phyloP scores from a whole-genome alignment of 192 early-diverging fungal genomes.

The Coemansia sp. region DNA sequence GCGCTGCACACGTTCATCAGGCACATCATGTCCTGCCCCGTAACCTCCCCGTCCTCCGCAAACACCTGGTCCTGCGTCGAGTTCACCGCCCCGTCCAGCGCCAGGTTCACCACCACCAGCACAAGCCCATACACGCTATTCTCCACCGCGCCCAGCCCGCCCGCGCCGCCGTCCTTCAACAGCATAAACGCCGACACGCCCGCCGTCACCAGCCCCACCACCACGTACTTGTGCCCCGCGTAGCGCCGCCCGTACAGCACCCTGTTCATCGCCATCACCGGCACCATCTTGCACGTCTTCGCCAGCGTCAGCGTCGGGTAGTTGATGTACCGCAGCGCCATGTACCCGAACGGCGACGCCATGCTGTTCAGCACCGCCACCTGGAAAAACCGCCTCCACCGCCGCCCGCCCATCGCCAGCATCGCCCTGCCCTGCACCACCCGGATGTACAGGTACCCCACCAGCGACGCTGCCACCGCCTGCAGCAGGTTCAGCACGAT shows the following conservation, averaged over 20 bases:
- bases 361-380: conserved; percentile 72
- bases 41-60: conserved; percentile 64
- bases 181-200: conserved; percentile 96
- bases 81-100: conserved; percentile 93
- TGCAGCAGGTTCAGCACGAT: conserved; percentile 91
- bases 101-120: conserved; percentile 80
- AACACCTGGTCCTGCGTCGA: conserved; percentile 96
- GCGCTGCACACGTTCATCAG: conserved; percentile 88
- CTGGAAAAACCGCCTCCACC: conserved; percentile 66
- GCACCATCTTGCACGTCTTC: conserved; percentile 95
- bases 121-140: conserved; percentile 78
- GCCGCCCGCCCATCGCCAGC: conserved; percentile 41
- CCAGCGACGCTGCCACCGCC: conserved; percentile 69
- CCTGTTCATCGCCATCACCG: conserved; percentile 94
- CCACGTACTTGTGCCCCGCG: conserved; percentile 83
- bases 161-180: conserved; percentile 54
- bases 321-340: conserved; percentile 89
- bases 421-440: conserved; percentile 51
- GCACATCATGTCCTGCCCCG: conserved; percentile 96
- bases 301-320: conserved; percentile 97
- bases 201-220: conserved; percentile 81
- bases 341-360: conserved; percentile 92
- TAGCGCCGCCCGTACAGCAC: conserved; percentile 85
- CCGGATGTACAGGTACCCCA: conserved; percentile 75
- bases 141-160: conserved; percentile 33